phyloP scores from a whole-genome alignment of 1,284 basidiomycete genomes.

The Boletellus dicymbophilus region DNA sequence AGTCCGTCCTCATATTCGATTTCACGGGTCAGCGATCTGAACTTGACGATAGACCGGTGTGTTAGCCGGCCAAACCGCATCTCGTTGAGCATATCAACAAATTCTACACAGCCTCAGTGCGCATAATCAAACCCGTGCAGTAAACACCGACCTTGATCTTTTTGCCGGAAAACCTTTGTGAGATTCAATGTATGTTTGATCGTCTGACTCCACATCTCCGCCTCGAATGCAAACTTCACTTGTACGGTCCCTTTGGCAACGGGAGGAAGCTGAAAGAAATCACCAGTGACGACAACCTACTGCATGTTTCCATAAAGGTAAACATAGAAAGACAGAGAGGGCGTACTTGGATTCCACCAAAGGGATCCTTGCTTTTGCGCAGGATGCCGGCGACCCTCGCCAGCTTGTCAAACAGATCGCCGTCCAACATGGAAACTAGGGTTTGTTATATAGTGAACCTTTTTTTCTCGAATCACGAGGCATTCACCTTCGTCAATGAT shows the following conservation, averaged over 20 bases:
- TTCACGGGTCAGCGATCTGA: conserved; percentile 60
- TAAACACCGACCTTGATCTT: conserved; percentile 53
- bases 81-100: conserved; percentile 89
- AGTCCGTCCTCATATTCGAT: conserved; percentile 71
- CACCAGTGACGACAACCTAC: conserved; percentile 83
- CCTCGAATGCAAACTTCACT: conserved; percentile 83
- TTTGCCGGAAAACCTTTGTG: conserved; percentile 67
- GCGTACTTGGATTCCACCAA: conserved; percentile 88
- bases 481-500: conserved; percentile 88
- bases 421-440: conserved; percentile 92
- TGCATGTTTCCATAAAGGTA: conserved; percentile 4
- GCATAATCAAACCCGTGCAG: neutral
- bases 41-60: conserved; percentile 55
- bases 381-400: conserved; percentile 64
- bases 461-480: neutral
- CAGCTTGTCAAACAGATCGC: conserved; percentile 84
- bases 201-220: conserved; percentile 66
- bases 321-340: neutral
- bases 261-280: conserved; percentile 94
- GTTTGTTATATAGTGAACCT: neutral
- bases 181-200: conserved; percentile 60
- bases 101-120: conserved; percentile 48
- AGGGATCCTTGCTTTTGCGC: conserved; percentile 62
- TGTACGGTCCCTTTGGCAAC: conserved; percentile 55
- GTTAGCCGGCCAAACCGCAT: conserved; percentile 85